Percentiles rank a stretch among this genome's conserved stretches.
Conservation (phyloP, 768 basidiomycete species). For the Amylocystis lapponica region DNA sequence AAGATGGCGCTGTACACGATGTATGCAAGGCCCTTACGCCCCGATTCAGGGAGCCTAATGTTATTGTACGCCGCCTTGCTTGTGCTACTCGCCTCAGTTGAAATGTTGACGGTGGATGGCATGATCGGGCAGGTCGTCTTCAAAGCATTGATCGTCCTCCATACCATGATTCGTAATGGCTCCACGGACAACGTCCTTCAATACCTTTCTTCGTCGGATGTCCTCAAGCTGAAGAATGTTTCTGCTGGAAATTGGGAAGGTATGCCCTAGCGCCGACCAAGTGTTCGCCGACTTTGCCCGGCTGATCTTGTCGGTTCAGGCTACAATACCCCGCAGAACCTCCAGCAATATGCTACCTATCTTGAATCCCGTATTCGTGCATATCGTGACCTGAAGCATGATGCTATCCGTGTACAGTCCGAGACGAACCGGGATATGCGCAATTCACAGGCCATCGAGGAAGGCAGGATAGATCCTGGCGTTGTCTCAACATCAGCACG, state of each 20-base stretch:
- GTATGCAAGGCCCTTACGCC: slow-evolving; percentile 86
- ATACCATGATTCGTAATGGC: slow-evolving; percentile 97
- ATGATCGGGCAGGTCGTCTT: slow-evolving; percentile 71
- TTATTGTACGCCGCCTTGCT: slow-evolving; percentile 54
- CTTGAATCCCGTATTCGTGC: slow-evolving; percentile 84
- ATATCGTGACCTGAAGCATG: slow-evolving; percentile 89
- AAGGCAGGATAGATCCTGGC: slow-evolving; percentile 47
- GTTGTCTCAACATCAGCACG: slow-evolving; percentile 20
- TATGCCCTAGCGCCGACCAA: slow-evolving; percentile 23
- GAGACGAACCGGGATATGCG: slow-evolving; percentile 88
- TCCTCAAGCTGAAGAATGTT: slow-evolving; percentile 79
- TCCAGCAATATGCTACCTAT: slow-evolving; percentile 84
- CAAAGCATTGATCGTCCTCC: slow-evolving; percentile 92
- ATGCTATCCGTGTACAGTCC: slow-evolving; percentile 88
- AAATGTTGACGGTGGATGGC: background rate
- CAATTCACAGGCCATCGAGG: slow-evolving; percentile 56
- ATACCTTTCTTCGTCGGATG: slow-evolving; percentile 75
- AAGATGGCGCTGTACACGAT: slow-evolving; percentile 90
- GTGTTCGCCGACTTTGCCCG: background rate
- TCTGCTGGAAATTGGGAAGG: slow-evolving; percentile 87
- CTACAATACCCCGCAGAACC: slow-evolving; percentile 78
- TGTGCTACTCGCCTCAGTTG: background rate
- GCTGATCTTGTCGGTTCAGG: too few species aligned
- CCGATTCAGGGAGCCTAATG: slow-evolving; percentile 87
- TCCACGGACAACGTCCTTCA: slow-evolving; percentile 87